These are phyloP conservation scores for Talaromyces sp. DNA, from an alignment of 2,329 filamentous ascomycete genomes.

Conservation along the genomic window DNA sequence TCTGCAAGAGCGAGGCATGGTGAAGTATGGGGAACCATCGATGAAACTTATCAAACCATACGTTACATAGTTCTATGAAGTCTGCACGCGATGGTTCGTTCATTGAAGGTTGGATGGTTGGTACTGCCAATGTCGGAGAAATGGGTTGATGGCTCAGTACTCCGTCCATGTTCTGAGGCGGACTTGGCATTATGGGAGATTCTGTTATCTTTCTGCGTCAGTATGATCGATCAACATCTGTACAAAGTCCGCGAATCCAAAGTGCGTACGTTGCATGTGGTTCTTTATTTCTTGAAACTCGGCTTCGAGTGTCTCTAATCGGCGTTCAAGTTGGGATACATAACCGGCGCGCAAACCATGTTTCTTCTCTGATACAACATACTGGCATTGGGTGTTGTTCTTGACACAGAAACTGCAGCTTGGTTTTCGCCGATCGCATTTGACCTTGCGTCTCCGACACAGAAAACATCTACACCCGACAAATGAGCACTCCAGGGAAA, in stretches of 20 bases:
- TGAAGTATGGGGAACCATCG: constrained; percentile 15
- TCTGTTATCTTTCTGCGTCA: not conserved
- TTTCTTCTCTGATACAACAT: constrained; percentile 3
- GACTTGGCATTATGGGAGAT: not conserved
- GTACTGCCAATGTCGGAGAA: not conserved
- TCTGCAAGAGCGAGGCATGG: constrained; percentile 3
- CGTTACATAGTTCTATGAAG: constrained; percentile 5
- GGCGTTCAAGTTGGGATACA: not conserved
- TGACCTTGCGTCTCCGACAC: constrained; percentile 17
- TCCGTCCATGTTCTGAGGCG: not conserved
- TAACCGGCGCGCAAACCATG: not conserved
- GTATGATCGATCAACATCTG: not conserved
- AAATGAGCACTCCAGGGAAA: not conserved
- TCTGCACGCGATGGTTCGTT: constrained; percentile 8
- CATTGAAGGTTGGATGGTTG: not conserved
- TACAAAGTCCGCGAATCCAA: not conserved
- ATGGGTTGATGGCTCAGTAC: not conserved
- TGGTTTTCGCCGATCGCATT: constrained; percentile 17
- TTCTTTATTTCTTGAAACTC: not conserved
- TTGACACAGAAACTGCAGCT: constrained; percentile 18
- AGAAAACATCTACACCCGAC: constrained; percentile 9
- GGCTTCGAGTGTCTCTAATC: not conserved
- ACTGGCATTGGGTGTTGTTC: constrained; percentile 16
- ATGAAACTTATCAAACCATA: constrained; percentile 14
- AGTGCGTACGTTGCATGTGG: not conserved